These are phyloP conservation scores for Talaromyces pinophilus DNA, from an alignment of 2,329 filamentous ascomycete genomes.

Conservation along the genomic window DNA sequence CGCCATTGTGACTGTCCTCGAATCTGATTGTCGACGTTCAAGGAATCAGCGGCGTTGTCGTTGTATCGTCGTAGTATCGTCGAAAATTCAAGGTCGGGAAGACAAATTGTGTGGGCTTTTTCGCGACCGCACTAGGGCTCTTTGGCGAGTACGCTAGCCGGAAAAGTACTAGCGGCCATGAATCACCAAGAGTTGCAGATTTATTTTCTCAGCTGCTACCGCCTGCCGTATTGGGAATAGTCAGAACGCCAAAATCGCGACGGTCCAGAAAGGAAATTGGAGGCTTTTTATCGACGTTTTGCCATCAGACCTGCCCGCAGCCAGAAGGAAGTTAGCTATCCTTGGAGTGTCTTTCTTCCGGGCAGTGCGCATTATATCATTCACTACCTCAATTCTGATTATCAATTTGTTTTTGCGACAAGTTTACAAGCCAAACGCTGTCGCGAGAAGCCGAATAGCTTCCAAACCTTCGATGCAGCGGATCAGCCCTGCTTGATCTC, in stretches of 20 bases:
- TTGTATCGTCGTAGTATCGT: slow-evolving; percentile 44
- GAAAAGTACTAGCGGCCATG: slow-evolving; percentile 27
- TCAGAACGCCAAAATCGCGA: slow-evolving; percentile 22
- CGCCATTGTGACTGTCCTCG: slow-evolving; percentile 53
- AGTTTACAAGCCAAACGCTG: not conserved
- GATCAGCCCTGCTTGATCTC: slow-evolving; percentile 38
- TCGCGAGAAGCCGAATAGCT: slow-evolving; percentile 19
- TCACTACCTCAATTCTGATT: not conserved
- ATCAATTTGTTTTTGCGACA: slow-evolving; percentile 10
- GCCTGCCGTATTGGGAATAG: slow-evolving; percentile 22
- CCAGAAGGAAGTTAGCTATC: slow-evolving; percentile 32
- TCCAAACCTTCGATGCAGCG: slow-evolving; percentile 28
- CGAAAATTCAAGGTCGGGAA: slow-evolving; percentile 42
- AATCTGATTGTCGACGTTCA: slow-evolving; percentile 41
- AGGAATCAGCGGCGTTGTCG: slow-evolving; percentile 45
- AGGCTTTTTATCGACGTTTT: slow-evolving; percentile 12
- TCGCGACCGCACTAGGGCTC: slow-evolving; percentile 38
- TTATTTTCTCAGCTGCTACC: slow-evolving; percentile 38
- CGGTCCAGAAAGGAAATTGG: slow-evolving; percentile 19
- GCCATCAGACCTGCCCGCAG: slow-evolving; percentile 28
- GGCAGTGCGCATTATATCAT: slow-evolving; percentile 23
- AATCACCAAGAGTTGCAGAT: slow-evolving; percentile 10
- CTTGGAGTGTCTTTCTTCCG: slow-evolving; percentile 27
- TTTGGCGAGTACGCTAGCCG: slow-evolving; percentile 42
- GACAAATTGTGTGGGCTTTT: slow-evolving; percentile 48